Base-by-base conservation (phyloP, 768 basidiomycete species). In the Galerina marginata region DNA sequence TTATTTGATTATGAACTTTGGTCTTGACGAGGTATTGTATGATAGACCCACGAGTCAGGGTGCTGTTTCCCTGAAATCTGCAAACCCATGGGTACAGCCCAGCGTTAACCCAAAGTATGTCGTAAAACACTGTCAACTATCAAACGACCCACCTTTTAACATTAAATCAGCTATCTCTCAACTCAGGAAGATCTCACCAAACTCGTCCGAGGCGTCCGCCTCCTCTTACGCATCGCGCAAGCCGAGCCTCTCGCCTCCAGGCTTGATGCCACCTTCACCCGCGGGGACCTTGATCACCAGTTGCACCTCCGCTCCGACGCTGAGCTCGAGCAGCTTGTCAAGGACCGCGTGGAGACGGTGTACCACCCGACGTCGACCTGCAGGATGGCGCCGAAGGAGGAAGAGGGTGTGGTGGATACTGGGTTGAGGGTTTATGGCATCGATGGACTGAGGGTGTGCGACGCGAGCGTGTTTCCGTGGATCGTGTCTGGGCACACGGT, bases 351-450 rank as follows among this genome's bases (percentile, higher is more conserved):
- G 2, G 78, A 81, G 61, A 83, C 81, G 1, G 66, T 81, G 25
- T 82, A 81, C 58, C 81, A 83, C 64, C 80, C 81, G 3, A 60
- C 75, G 9, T 71, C 76, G 54, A 80, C 79, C 11, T 81, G 80
- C 59, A 73, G 79, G 23, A 83, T 82, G 79, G 79, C 79, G 12
- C 75, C 77, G 10, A 60, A 61, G 11, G 71, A 68, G 20, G 70
- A 77, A 39, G 71, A 73, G 3, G 81, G 81, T 6, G 81, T 81
- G 15, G 80, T 83, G 4, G 78, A 81, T 64, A 70, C 73, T 10
- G 69, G 76, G 44, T 68, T 82, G 43, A 71, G 76, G 5, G 81
- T 83, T 16, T 78, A 82, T 61, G 81, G 79, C 1, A 66, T 83
- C 23, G 65, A 20, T 2, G 77, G 76, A 1, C 61, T 81, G 60